These are phyloP conservation scores for Avena insularis DNA, from an alignment of 176 grass and related monocot genomes.

Conservation along the genomic window DNA sequence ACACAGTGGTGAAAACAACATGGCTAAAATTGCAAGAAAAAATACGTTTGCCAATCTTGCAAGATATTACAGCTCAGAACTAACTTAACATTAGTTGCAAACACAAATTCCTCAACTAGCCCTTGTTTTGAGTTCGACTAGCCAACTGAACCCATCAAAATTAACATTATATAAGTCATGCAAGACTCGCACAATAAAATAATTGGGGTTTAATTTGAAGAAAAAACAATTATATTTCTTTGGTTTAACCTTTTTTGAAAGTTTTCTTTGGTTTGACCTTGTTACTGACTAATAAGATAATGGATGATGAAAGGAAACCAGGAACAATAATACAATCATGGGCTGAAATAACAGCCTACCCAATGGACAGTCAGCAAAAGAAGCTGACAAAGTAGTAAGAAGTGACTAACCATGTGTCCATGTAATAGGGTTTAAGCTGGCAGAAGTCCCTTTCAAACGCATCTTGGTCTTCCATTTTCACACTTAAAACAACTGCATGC, in stretches of 20 bases:
- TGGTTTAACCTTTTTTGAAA: background rate
- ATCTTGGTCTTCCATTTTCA: conserved; percentile 96
- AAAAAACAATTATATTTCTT: background rate
- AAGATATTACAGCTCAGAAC: background rate
- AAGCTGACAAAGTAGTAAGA: conserved; percentile 4
- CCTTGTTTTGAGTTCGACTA: background rate
- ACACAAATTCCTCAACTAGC: background rate
- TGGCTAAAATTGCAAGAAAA: background rate
- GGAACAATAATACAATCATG: background rate
- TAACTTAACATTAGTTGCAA: background rate
- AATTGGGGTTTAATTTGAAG: background rate
- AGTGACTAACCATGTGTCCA: conserved; percentile 81
- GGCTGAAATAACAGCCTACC: background rate
- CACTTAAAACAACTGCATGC: conserved; percentile 83
- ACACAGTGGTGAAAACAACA: background rate
- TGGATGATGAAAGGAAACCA: background rate
- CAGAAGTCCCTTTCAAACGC: conserved; percentile 94
- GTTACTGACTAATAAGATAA: background rate
- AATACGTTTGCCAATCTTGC: background rate
- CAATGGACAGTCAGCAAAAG: conserved; percentile 8
- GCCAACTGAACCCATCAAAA: background rate
- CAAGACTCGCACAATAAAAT: background rate
- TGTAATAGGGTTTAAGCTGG: conserved; percentile 94
- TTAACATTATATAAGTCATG: background rate
- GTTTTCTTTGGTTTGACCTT: conserved; percentile 5